phyloP scores from a whole-genome alignment of 1,284 basidiomycete genomes.

The Marasmius sp. region DNA sequence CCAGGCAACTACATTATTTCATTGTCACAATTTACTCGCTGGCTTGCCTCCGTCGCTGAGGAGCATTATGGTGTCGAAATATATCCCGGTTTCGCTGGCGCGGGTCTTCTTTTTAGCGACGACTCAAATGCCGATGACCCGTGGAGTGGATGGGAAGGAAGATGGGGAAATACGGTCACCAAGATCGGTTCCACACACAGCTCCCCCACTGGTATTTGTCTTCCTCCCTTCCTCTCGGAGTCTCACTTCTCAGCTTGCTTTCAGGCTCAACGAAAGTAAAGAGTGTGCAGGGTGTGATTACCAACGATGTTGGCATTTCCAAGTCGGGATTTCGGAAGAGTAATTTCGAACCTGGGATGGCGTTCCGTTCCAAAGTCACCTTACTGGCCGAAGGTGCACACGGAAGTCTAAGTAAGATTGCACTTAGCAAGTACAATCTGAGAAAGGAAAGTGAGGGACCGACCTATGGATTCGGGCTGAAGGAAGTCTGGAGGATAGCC shows the following conservation, averaged over 20 bases:
- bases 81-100: slow-evolving; percentile 95
- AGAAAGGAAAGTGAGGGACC: slow-evolving; percentile 84
- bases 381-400: slow-evolving; percentile 97
- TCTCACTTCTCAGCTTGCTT: not conserved
- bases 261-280: slow-evolving; percentile 37
- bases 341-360: slow-evolving; percentile 95
- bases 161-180: slow-evolving; percentile 17
- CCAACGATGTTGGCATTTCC: slow-evolving; percentile 95
- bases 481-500: slow-evolving; percentile 95
- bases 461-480: slow-evolving; percentile 95
- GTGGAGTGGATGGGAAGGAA: slow-evolving; percentile 24
- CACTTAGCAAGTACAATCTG: slow-evolving; percentile 78
- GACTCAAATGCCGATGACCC: slow-evolving; percentile 39
- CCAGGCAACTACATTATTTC: slow-evolving; percentile 87
- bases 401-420: slow-evolving; percentile 86
- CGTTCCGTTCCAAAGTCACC: slow-evolving; percentile 92
- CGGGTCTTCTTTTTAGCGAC: slow-evolving; percentile 75
- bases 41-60: slow-evolving; percentile 90
- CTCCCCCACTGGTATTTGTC: not conserved
- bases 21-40: slow-evolving; percentile 85
- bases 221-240: not conserved
- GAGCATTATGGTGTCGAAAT: slow-evolving; percentile 89
- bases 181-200: slow-evolving; percentile 6
- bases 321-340: slow-evolving; percentile 80
- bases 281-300: slow-evolving; percentile 81